phyloP scores from a whole-genome alignment of 805 yeast genomes.

The Ogataea ganodermae region DNA sequence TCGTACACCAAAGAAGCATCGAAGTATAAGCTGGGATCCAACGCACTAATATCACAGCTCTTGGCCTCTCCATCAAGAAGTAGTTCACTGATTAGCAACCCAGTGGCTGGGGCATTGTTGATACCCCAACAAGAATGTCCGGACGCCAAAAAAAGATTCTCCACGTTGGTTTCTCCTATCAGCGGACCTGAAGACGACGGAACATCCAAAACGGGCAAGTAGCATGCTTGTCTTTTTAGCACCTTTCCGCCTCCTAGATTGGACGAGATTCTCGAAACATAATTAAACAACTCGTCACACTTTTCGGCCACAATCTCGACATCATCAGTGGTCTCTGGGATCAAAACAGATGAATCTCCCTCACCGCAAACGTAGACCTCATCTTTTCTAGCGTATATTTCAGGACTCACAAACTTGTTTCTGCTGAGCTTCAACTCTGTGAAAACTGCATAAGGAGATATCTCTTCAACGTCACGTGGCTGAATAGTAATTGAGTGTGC shows the following conservation, averaged over 20 bases:
- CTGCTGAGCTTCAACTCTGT: constrained; percentile 82
- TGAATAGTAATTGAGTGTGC: constrained; percentile 94
- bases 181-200: constrained; percentile 93
- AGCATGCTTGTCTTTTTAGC: constrained; percentile 88
- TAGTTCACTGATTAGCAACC: constrained; percentile 87
- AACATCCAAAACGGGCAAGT: constrained; percentile 89
- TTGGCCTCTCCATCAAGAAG: constrained; percentile 78
- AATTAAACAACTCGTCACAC: constrained; percentile 83
- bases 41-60: constrained; percentile 75
- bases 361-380: constrained; percentile 98
- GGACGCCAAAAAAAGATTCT: constrained; percentile 73
- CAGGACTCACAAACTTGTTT: constrained; percentile 80
- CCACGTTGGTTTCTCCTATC: constrained; percentile 90
- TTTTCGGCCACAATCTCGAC: constrained; percentile 84
- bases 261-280: constrained; percentile 75
- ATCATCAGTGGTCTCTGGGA: constrained; percentile 93
- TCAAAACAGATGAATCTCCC: constrained; percentile 85
- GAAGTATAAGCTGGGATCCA: constrained; percentile 86
- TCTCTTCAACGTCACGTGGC: constrained; percentile 68
- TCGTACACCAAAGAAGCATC: constrained; percentile 57
- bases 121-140: constrained; percentile 99
- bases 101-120: constrained; percentile 96
- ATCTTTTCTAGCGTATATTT: constrained; percentile 90
- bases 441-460: constrained; percentile 92
- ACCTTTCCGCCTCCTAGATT: constrained; percentile 73